Conservation (phyloP, 345 rosid genomes). For the Excoecaria cochinchinensis region DNA sequence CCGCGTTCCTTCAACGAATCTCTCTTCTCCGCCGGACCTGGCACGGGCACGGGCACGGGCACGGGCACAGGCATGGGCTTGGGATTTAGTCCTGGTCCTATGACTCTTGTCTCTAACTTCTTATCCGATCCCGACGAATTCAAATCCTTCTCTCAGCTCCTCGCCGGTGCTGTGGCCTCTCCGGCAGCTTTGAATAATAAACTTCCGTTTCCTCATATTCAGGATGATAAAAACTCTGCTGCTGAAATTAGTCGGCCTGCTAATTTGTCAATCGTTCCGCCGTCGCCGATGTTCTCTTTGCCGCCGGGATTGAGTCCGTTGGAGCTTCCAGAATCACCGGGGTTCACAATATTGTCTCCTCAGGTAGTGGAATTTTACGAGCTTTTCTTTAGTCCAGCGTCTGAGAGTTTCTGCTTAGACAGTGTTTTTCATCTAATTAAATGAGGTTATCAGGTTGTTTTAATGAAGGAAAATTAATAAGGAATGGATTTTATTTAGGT, state of each 20-base stretch:
- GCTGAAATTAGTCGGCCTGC: constrained; percentile 38
- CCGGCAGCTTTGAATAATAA: constrained; percentile 34
- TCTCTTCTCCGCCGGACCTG: constrained; percentile 33
- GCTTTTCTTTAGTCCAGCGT: neutral
- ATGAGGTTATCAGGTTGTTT: neutral
- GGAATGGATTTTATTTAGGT: neutral
- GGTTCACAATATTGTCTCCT: constrained; percentile 55
- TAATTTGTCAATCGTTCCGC: constrained; percentile 45
- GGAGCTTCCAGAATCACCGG: constrained; percentile 62
- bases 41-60: constrained; percentile 12
- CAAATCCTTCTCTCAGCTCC: constrained; percentile 73
- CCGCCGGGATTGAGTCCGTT: constrained; percentile 56
- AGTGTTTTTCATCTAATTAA: neutral
- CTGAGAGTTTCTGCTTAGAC: neutral
- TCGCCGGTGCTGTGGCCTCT: constrained; percentile 81
- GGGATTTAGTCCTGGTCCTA: constrained; percentile 87
- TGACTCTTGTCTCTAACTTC: constrained; percentile 74
- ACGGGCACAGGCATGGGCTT: constrained; percentile 16
- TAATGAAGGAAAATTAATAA: neutral
- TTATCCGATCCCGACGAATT: constrained; percentile 70
- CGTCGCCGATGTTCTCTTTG: constrained; percentile 48
- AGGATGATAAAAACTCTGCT: constrained; percentile 17
- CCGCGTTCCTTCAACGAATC: constrained; percentile 48
- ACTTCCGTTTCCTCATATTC: constrained; percentile 5
- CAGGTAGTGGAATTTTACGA: constrained; percentile 39